These are phyloP conservation scores for Schoenoplectus triqueter DNA, from an alignment of 202 grass and related monocot species.

Conservation along the genomic window DNA sequence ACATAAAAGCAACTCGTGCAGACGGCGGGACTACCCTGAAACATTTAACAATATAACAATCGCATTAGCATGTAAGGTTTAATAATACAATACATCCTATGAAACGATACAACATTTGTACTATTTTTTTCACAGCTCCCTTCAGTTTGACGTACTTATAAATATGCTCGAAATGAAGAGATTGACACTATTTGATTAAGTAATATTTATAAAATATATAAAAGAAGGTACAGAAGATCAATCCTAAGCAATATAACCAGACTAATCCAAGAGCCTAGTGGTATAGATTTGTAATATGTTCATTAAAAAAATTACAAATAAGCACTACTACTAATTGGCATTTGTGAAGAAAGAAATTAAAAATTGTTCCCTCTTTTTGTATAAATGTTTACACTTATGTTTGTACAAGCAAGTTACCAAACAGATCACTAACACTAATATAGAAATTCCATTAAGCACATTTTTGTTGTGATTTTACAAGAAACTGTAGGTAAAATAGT, in stretches of 20 bases:
- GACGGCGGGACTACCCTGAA: conserved; percentile 74
- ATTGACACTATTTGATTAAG: neutral
- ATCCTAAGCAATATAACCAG: conserved; percentile 11
- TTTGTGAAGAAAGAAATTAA: neutral
- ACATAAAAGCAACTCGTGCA: conserved; percentile 88
- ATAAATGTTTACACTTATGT: neutral
- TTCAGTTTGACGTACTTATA: conserved; percentile 4
- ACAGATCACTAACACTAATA: neutral
- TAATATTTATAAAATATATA: neutral
- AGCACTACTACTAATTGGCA: neutral
- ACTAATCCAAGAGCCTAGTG: neutral
- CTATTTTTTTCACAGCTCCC: neutral
- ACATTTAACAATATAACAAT: conserved; percentile 11
- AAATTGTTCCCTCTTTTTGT: neutral
- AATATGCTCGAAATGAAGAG: neutral
- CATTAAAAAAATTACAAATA: conserved; percentile 15
- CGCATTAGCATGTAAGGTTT: neutral
- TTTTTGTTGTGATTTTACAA: conserved; percentile 9
- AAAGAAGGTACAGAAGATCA: neutral
- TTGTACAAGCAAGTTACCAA: neutral
- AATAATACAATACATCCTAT: neutral
- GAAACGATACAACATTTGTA: conserved; percentile 27
- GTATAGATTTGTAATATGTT: neutral
- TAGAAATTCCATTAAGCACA: neutral
- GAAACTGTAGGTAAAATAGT: neutral